Base-by-base conservation (phyloP, 1,139 yeast genomes). In the Suhomyces guaymorum region DNA sequence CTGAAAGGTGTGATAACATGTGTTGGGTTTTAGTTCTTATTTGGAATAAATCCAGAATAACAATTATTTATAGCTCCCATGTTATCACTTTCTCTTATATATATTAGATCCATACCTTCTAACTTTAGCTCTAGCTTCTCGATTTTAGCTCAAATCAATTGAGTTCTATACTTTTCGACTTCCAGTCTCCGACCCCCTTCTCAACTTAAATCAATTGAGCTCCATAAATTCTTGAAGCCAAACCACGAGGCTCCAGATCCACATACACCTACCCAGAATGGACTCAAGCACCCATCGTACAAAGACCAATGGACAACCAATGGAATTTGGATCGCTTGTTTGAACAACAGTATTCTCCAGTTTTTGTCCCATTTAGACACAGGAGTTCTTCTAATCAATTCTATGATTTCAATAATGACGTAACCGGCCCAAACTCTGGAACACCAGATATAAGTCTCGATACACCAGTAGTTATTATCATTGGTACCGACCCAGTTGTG, bases 301-400 rank as follows among this genome's bases (percentile, higher is more conserved):
- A 73, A 57, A 14, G 80, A 72, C 82, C 82, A 77, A 54, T 77
- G 82, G 12, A 73, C 59, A 27, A 78, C 80, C 51, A 77, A 64
- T 3, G 82, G 82, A 25, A 77, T 46, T 46, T 76, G 80, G 17
- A 76, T 63, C 18, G 51, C 61, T 40, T 70, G 70, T 33, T 59
- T 59, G 46, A 70, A 67, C 34, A 71, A 46, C 9, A 42, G 42
- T 26, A 70, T 59, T 35, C 52, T 55, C 75, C 75, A 69, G 28
- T 49, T 42, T 31, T 46, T 52, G 45, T 67, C 55, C 66, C 75
- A 57, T 41, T 66, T 58, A 10, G 55, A 48, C 4, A 54, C 40
- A 1, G 75, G 75, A 16, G 66, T 61, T 48, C 73, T 56, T 49
- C 75, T 57, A 36, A 67, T 44, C 27, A 69, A 51, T 45, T 74